Base-by-base conservation (phyloP, 768 basidiomycete species). In the Fistulinella prunicolor region DNA sequence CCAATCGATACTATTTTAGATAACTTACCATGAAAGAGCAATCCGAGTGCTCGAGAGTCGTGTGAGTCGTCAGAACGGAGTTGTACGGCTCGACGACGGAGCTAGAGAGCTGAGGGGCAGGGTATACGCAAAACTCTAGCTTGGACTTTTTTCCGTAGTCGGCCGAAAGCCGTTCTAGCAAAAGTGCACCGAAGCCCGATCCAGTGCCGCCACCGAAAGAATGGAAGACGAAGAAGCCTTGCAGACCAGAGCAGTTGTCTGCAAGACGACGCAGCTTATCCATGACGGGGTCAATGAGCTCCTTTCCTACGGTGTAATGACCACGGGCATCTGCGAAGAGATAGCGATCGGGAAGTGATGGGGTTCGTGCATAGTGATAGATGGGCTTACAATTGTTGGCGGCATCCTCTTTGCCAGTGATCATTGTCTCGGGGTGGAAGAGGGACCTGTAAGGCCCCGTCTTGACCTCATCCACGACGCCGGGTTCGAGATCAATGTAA, bases 221-320 rank as follows among this genome's bases (percentile, higher is more conserved):
- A 76, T 98, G 96, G 84, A 98, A 98, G 65, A 98, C 91, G 66
- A 98, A 98, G 84, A 99, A 99, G 62, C 96, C 96, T 73, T 99
- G 96, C 38, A 99, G 85, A 67, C 96, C 96, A 42, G 84, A 82
- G 75, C 95, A 98, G 75, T 96, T 96, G 73, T 99, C 96, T 43
- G 94, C 91, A 54, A 99, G 83, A 58, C 91, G 88, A 68, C 96
- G 90, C 58, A 98, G 77, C 71, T 91, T 94, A 74, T 99, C 96
- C 84, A 97, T 89, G 46, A 96, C 94, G 38, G 80, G 80, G 73
- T 99, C 96, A 53, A 99, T 93, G 64, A 93, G 83, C 70, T 98
- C 96, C 74, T 98, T 99, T 61, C 96, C 96, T 63, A 99, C 84
- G 54, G 96, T 97, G 74, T 97, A 97, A 75, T 98, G 95, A 54